Evolutionary conservation across 345 rosid genomes (phyloP), one percentile per base, ranked within the genome.

Genomic region (Bruguiera parviflora): DNA sequence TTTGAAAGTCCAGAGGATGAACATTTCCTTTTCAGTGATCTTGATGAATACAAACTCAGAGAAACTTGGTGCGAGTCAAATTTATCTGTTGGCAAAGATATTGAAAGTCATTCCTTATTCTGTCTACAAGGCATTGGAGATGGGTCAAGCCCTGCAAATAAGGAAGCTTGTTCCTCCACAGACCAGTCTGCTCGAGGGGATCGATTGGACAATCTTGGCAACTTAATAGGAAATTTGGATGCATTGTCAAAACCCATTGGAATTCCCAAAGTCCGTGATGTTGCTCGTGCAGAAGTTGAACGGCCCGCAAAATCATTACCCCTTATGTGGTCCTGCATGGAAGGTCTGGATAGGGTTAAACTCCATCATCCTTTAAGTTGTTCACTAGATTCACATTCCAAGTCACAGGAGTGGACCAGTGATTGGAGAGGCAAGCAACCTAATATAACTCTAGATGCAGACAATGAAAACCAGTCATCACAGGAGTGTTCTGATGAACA

Each of bases 291-390:
- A 32, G 84, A 80, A 46, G 67, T 57, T 72, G 80, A 71, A 58
- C 59, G 80, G 77, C 72, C 79, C 57, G 83, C 63, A 53, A 90
- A 81, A 77, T 94, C 97, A 72, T 82, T 94, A 76, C 97, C 98
- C 3, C 75, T 71, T 77, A 80, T 85, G 73, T 73, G 84, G 78
- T 78, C 79, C 51, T 65, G 61, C 20, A 31, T 53, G 66, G 66
- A 67, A 24, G 67, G 65, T 66, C 65, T 84, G 46, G 86, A 68
- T 56, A 68, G 60, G 31, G 67, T 69, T 64, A 69, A 73, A 35
- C 53, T 55, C 61, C 46, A 56, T 8, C 69, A 58, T 83, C 84
- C 89, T 65, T 66, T 87, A 53, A 84, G 91, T 79, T 86, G 73
- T 69, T 91, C 98, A 2, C 70, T 91, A 66, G 96, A 87, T 65